A percentile compares a stretch with the other conserved stretches of the same genome.
Conservation (phyloP, 176 grass and related monocot species). For the Saccharum officinarum region DNA sequence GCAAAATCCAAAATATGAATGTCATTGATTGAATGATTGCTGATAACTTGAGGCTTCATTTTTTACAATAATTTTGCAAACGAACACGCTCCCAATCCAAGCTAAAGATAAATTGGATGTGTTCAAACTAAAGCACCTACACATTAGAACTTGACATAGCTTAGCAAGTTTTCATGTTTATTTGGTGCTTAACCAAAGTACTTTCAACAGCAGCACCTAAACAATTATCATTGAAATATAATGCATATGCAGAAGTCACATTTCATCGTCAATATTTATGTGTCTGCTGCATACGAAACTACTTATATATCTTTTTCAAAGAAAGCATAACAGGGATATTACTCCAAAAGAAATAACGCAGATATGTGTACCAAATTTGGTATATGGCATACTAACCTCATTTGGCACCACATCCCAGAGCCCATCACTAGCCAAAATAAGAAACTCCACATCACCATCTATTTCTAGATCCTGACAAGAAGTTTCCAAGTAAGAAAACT, state of each 20-base stretch:
- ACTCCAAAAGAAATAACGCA: conserved; percentile 1
- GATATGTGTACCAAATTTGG: conserved; percentile 3
- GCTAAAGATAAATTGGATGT: not conserved
- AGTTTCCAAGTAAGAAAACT: conserved; percentile 27
- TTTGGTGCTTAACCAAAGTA: not conserved
- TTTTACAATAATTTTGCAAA: conserved; percentile 12
- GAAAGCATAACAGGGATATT: not conserved
- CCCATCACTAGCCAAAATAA: conserved; percentile 93
- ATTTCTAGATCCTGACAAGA: conserved; percentile 72
- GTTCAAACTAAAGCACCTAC: not conserved
- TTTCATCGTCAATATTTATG: not conserved
- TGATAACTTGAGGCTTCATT: not conserved
- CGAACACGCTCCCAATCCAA: not conserved
- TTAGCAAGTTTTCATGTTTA: not conserved
- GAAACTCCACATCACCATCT: conserved; percentile 68
- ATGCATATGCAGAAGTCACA: not conserved
- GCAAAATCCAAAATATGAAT: not conserved
- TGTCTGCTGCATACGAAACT: not conserved
- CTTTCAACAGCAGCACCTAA: not conserved
- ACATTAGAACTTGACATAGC: not conserved
- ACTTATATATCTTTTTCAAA: not conserved
- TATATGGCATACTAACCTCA: conserved; percentile 53
- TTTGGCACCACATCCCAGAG: conserved; percentile 89
- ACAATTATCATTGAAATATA: conserved; percentile 2
- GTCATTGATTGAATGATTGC: not conserved